phyloP scores from a whole-genome alignment of 139 green algal genomes.

The Chlorella sp. region DNA sequence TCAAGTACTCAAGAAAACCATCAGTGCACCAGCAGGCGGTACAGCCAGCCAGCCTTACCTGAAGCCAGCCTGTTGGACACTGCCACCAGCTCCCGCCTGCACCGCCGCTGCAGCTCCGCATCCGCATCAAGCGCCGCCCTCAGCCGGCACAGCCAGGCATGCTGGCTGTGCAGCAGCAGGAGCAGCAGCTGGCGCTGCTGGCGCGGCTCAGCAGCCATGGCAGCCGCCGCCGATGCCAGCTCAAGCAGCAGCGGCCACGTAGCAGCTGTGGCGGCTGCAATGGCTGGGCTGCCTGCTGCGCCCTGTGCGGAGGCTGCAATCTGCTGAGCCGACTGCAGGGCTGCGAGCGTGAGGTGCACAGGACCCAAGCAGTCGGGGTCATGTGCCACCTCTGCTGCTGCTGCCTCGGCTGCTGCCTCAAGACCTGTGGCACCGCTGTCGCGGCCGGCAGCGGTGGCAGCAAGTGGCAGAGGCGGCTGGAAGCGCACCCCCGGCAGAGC shows the following conservation, averaged over 20 bases:
- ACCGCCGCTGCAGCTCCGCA: constrained; percentile 2
- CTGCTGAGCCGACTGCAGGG: constrained; percentile 1
- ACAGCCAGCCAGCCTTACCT: constrained; percentile 11
- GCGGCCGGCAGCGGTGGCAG: neutral
- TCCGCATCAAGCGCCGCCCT: neutral
- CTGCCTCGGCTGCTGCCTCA: neutral
- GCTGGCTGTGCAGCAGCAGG: constrained; percentile 14
- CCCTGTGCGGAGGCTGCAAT: no score
- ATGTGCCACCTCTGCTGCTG: neutral
- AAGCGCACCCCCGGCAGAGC: constrained; percentile 18
- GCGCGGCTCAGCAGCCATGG: neutral
- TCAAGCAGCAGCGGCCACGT: constrained; percentile 6
- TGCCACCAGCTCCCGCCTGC: constrained; percentile 5
- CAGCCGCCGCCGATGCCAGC: neutral
- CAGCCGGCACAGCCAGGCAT: constrained; percentile 2
- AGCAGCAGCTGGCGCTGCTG: constrained; percentile 21
- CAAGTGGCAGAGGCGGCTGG: neutral
- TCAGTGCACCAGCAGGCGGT: neutral
- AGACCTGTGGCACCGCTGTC: neutral
- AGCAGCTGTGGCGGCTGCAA: no score
- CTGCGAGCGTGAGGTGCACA: neutral
- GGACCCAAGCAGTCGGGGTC: constrained; percentile 9
- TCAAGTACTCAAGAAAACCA: no score
- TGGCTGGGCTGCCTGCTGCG: neutral
- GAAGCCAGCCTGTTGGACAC: constrained; percentile 14